Conservation (phyloP, 1,139 yeast species). For the Diutina pseudorugosa region DNA sequence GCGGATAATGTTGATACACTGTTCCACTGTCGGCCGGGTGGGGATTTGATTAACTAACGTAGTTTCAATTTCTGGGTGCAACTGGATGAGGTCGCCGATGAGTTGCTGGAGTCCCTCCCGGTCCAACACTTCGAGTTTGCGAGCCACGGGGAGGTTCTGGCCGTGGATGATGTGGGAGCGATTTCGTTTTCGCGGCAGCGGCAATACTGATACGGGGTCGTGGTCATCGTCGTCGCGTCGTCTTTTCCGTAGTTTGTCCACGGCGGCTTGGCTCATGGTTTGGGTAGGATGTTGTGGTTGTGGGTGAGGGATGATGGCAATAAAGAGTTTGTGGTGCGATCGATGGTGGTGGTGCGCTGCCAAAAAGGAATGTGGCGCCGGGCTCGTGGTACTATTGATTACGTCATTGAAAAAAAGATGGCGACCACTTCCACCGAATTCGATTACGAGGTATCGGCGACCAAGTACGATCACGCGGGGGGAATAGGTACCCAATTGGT, state of each 20-base stretch:
- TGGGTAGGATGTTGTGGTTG: background rate
- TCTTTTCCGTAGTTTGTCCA: slow-evolving; percentile 1
- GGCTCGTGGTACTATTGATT: background rate
- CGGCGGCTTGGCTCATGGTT: background rate
- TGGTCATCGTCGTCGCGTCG: background rate
- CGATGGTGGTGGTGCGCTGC: background rate
- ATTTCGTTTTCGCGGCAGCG: background rate
- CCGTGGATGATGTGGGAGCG: slow-evolving; percentile 29
- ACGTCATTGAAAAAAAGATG: background rate
- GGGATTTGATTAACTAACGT: slow-evolving; percentile 38
- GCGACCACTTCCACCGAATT: too few relatives aligned
- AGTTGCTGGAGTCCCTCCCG: slow-evolving; percentile 40
- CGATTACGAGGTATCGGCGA: too few relatives aligned
- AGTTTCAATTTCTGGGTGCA: slow-evolving; percentile 49
- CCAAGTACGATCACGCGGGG: too few relatives aligned
- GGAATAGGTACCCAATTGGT: too few relatives aligned
- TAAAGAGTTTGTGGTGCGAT: background rate
- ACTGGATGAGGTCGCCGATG: slow-evolving; percentile 37
- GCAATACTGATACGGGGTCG: background rate
- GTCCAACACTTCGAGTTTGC: slow-evolving; percentile 60
- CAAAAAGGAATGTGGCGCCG: background rate
- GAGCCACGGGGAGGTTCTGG: slow-evolving; percentile 40
- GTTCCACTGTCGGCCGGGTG: slow-evolving; percentile 45
- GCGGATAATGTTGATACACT: slow-evolving; percentile 39
- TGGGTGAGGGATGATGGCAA: background rate